These are phyloP conservation scores for Elasticomyces elasticus DNA, from an alignment of 495 filamentous ascomycete genomes.

Conservation along the genomic window DNA sequence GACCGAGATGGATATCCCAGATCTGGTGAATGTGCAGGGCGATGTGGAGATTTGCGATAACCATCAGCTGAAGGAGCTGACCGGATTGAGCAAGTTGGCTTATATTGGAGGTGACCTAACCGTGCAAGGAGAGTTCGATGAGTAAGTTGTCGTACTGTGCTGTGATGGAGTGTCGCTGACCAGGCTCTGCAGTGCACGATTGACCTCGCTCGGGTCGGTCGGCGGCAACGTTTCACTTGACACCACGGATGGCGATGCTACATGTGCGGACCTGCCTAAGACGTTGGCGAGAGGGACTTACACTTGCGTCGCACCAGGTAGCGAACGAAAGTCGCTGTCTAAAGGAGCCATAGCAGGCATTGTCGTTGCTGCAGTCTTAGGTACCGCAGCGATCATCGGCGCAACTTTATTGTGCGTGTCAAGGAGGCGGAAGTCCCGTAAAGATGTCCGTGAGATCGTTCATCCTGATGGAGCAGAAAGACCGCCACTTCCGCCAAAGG, in stretches of 20 bases:
- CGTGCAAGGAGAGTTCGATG: background rate
- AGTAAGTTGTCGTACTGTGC: background rate
- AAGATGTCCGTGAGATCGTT: background rate
- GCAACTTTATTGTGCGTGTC: background rate
- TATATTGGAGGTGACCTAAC: constrained; percentile 4
- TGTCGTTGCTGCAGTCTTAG: background rate
- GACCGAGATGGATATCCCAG: background rate
- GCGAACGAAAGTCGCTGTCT: background rate
- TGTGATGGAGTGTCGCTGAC: background rate
- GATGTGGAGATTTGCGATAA: background rate
- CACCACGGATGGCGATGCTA: background rate
- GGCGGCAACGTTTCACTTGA: background rate
- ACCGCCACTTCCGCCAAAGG: background rate
- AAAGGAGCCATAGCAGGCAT: background rate
- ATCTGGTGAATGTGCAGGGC: constrained; percentile 7
- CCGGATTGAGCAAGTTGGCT: background rate
- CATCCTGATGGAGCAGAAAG: background rate
- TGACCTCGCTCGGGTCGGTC: background rate
- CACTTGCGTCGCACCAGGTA: background rate
- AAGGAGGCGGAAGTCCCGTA: background rate
- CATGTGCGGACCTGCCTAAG: background rate
- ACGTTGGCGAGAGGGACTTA: background rate
- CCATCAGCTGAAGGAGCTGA: background rate
- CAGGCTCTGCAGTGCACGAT: background rate
- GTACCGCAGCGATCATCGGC: background rate